Base-by-base conservation (phyloP, 192 early-diverging fungal species). In the Linnemannia hyalina region DNA sequence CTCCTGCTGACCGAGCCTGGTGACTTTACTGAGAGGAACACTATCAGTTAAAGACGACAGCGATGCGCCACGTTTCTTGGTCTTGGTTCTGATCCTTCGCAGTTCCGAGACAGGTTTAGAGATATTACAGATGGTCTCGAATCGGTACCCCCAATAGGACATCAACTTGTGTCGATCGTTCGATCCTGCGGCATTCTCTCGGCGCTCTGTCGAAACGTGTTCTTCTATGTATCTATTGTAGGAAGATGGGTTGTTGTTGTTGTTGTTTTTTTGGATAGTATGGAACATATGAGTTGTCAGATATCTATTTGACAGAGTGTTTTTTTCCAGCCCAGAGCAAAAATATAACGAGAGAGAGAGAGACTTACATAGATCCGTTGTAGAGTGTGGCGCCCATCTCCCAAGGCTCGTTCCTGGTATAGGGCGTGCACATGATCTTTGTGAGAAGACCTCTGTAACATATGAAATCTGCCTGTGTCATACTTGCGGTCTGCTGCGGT, bases 361-460 rank as follows among this genome's bases (percentile, higher is more conserved):
- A 35, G 46, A 18, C 78, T 75, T 75, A 86, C 84, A 86, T 86
- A 6, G 84, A 70, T 65, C 93, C 93, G 29, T 95, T 92, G 84
- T 89, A 91, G 36, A 91, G 88, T 0, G 96, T 96, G 0, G 94
- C 95, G 20, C 96, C 91, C 38, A 99, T 91, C 63, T 95, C 93
- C 95, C 96, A 99, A 6, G 92, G 85, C 42, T 98, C 98, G 32
- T 92, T 92, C 38, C 81, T 54, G 20, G 90, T 80, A 80, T 95
- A 98, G 22, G 98, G 97, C 1, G 96, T 95, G 70, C 89, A 91
- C 75, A 97, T 87, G 16, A 98, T 91, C 73, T 95, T 95, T n/a
- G 97, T 97, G 69, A 99, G 91, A 68, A 98, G 95, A 16, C 98
- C 98, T 46, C 98, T 89, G 91, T 95, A 97, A 83, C 94, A 92